Base-by-base conservation (phyloP, 257 asterid species). In the Eucommia ulmoides region DNA sequence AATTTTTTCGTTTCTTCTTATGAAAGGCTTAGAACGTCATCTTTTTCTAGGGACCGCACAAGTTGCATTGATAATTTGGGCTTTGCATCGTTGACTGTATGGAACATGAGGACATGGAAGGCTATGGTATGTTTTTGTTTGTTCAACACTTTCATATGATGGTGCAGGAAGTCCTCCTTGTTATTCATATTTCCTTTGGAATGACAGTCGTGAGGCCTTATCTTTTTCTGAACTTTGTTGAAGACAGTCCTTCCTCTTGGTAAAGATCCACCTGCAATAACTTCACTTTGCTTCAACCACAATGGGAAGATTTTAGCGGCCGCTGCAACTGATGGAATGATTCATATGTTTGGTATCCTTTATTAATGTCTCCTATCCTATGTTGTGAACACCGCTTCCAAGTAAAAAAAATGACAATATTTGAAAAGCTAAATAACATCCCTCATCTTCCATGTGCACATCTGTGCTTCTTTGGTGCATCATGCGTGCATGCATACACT, bases 201-300 rank as follows among this genome's bases (percentile, higher is more conserved):
- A 42, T 61, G 58, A 44, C 59, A 59, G 58, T 60, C 55, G 52
- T 21, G 53, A 59, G 41, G 59, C 77, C 74, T 69, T 64, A 66
- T 75, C 67, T 69, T 54, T 64, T 64, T 65, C 15, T 64, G 53
- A 63, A 67, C 73, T 68, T 74, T 68, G 50, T 57, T 84, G 83
- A 79, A 89, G 98, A 60, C 96, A 78, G 96, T 76, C 68, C 98
- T 89, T 74, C 98, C 96, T 63, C 96, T 89, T 66, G 98, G 98
- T 59, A 66, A 85, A 63, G 98, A 89, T 78, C 98, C 96, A 55
- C 98, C 96, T 8, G 96, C 96, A 61, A 71, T 84, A 56, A 82
- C 96, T 48, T 82, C 94, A n/a, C 58, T 85, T 71, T 76, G 86
- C 69, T 89, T 89, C 74, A 89, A 82, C 63, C 98, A 89, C 72